Percentiles rank a stretch among this genome's conserved stretches.
Conservation (phyloP, 176 grass and related monocot species). For the Lolium perenne region DNA sequence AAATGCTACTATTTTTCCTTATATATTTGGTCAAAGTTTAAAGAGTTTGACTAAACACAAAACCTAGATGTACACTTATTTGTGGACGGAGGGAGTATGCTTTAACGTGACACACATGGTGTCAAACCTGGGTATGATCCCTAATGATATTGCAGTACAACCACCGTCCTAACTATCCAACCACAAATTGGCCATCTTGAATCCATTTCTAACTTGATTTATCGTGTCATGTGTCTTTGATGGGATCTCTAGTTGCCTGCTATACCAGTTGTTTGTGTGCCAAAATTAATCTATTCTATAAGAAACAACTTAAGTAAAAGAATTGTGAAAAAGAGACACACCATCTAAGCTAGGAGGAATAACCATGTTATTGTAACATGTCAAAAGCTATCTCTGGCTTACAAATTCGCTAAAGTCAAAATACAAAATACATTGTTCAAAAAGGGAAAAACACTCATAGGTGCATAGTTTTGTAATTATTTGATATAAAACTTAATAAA, state of each 20-base stretch:
- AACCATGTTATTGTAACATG: not conserved
- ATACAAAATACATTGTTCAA: not conserved
- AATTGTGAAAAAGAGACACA: not conserved
- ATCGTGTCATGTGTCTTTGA: not conserved
- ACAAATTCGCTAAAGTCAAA: not conserved
- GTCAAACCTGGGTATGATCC: not conserved
- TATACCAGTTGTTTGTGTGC: not conserved
- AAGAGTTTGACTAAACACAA: too few species aligned
- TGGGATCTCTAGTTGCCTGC: not conserved
- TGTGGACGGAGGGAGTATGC: too few species aligned
- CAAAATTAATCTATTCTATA: not conserved
- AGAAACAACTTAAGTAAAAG: not conserved
- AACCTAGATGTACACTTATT: too few species aligned
- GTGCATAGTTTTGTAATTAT: not conserved
- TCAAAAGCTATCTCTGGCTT: not conserved
- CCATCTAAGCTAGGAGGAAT: not conserved
- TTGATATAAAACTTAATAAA: too few species aligned
- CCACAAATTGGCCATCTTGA: not conserved
- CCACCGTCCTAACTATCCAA: not conserved
- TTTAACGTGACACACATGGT: not conserved
- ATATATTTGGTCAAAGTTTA: too few species aligned
- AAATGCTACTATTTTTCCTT: too few species aligned
- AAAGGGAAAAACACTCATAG: not conserved
- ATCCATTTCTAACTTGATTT: not conserved
- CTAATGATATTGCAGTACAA: not conserved